Evolutionary conservation across 495 filamentous ascomycete species (phyloP), one percentile per base, ranked within the genome.

Genomic region (Staphylotrichum longicolle): DNA sequence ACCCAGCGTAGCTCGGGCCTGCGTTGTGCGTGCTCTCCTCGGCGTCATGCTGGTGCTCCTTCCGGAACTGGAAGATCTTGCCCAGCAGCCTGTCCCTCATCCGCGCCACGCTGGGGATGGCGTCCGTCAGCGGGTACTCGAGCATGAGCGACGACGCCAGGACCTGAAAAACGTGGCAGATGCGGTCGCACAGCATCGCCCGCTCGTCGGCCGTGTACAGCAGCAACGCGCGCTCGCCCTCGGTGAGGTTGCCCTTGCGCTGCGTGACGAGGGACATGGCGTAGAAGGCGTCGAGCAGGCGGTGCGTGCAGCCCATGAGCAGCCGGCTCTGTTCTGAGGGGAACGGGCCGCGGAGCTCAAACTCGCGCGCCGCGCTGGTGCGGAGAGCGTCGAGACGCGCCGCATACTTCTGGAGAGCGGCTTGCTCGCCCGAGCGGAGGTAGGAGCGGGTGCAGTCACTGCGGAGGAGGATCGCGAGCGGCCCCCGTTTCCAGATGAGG

Each of bases 401-500:
- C 87, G 78, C 76, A 62, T 82, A 83, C 53, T 80, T 76, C 61
- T 80, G 79, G 47, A 86, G 78, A 0, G 81, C 83, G 11, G 90
- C 81, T 70, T 93, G 91, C 72, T 98, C 94, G 14, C 87, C 82
- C 2, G 91, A 82, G 63, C 86, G 87, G 81, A 96, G 89, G 71
- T 96, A 97, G 9, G 83, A 78, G 20, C 85, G 78, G 9, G 75
- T 74, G 54, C 79, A 73, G 51, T 79, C 71, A 51, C 73, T 78
- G 11, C 76, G 71, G 2, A 90, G 79, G 35, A 95, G 82, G 12
- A 82, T 83, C 2, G 88, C 86, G 14, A 98, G 78, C 0, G 94
- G 94, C n/a, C 94, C 92, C n/a, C 90, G 85, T 70, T 90, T 92
- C 94, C 94, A 98, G 58, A 97, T 89, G 15, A 98, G 78, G n/a